Conservation (phyloP, 306 rosid species). For the Lathyrus oleraceus region DNA sequence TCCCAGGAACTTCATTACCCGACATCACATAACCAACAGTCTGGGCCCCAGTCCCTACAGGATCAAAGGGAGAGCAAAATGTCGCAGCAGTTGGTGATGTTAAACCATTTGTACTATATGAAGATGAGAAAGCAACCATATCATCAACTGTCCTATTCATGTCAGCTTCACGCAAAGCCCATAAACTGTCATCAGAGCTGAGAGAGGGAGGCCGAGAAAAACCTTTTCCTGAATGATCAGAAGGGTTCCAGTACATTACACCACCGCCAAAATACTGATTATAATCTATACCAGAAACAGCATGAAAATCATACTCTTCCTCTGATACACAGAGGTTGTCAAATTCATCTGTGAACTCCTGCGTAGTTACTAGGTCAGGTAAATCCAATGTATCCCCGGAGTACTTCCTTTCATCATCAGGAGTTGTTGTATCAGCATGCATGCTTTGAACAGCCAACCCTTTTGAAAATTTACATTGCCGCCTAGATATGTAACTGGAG, state of each 20-base stretch:
- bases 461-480: slow-evolving; percentile 65
- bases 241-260: slow-evolving; percentile 93
- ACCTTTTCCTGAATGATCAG: slow-evolving; percentile 77
- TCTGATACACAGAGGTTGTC: slow-evolving; percentile 89
- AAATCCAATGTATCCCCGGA: slow-evolving; percentile 68
- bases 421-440: slow-evolving; percentile 51
- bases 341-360: slow-evolving; percentile 74
- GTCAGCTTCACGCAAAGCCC: slow-evolving; percentile 98
- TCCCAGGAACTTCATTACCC: slow-evolving; percentile 74
- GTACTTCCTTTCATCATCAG: slow-evolving; percentile 67
- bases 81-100: slow-evolving; percentile 91
- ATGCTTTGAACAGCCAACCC: slow-evolving; percentile 57
- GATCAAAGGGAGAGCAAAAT: slow-evolving; percentile 82
- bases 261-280: slow-evolving; percentile 96
- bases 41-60: slow-evolving; percentile 71
- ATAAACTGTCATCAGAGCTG: slow-evolving; percentile 92
- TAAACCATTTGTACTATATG: slow-evolving; percentile 83
- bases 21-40: slow-evolving; percentile 76
- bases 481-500: slow-evolving; percentile 69
- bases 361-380: slow-evolving; percentile 60
- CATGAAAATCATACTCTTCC: slow-evolving; percentile 91
- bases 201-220: slow-evolving; percentile 97
- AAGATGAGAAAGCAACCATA: slow-evolving; percentile 95
- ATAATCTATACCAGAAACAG: slow-evolving; percentile 82
- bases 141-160: slow-evolving; percentile 94